These are phyloP conservation scores for Orbilia blumenaviensis DNA, from an alignment of 2,329 filamentous ascomycete species.

Conservation along the genomic window DNA sequence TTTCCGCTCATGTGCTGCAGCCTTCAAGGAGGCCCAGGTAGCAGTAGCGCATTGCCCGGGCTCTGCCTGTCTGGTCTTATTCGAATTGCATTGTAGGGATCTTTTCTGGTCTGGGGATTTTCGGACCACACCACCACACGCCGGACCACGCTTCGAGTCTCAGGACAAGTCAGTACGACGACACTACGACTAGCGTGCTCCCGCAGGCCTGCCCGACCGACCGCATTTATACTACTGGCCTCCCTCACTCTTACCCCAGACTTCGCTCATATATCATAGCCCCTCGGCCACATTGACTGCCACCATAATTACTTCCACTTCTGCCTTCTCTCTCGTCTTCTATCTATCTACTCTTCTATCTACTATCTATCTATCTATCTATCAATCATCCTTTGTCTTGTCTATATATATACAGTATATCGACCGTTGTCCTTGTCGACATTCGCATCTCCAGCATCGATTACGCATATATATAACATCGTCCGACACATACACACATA, in stretches of 20 bases:
- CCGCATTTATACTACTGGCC: constrained; percentile 50
- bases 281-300: background rate
- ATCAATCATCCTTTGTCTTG: too few relatives aligned
- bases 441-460: too few relatives aligned
- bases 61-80: constrained; percentile 39
- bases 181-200: too few relatives aligned
- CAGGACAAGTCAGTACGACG: constrained; percentile 47
- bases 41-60: constrained; percentile 38
- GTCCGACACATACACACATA: too few relatives aligned
- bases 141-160: constrained; percentile 46
- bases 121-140: constrained; percentile 44
- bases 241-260: constrained; percentile 52
- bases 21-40: constrained; percentile 43
- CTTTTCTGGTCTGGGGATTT: constrained; percentile 36
- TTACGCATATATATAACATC: too few relatives aligned
- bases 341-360: background rate
- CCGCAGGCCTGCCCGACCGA: constrained; percentile 27
- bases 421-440: too few relatives aligned
- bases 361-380: too few relatives aligned
- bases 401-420: too few relatives aligned
- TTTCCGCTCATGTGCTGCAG: constrained; percentile 53
- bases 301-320: too few relatives aligned
- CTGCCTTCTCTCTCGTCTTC: background rate
- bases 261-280: constrained; percentile 17
- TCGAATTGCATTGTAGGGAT: constrained; percentile 37